Base-by-base conservation (phyloP, 805 yeast genomes). In the Metschnikowia rubicola region DNA sequence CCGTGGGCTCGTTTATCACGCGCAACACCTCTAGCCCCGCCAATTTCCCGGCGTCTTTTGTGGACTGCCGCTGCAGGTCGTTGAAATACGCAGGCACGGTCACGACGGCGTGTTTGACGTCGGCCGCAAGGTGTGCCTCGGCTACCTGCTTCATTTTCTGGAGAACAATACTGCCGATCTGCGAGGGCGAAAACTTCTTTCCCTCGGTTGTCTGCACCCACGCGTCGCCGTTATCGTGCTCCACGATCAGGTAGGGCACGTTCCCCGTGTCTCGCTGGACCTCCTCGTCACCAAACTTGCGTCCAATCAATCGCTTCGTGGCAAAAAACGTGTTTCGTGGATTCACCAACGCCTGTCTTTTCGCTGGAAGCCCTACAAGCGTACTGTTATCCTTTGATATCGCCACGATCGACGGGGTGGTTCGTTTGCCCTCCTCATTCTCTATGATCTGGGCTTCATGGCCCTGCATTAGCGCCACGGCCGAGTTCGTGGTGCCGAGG, bases 11-110 rank as follows among this genome's bases (percentile, higher is more conserved):
- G 65, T 86, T 86, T 30, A 86, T 78, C 39, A 86, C 90, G 64
- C 95, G 73, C 57, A 86, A 66, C 29, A 86, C 86, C 48, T 86
- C 82, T 55, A 86, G 66, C 26, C 92, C 92, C n/a, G 86, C 86
- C 55, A 84, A 68, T 58, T 75, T 73, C 31, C 92, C 95, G 0
- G 92, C 88, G 60, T 77, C 78, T 61, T 86, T 84, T n/a, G 94
- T 86, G 5, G 92, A 91, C 62, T 83, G 90, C 65, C 94, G 75
- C 64, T 86, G 94, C 15, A 86, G 74, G 64, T 86, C 92, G 65
- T 86, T 85, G 70, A 86, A 86, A 63, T 86, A 86, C 8, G 92
- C 92, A 13, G 94, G 94, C 4, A 86, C 94, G 0, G 95, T 86
- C 41, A 86, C 84, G 31, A 87, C 94, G 4, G 94, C 94, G 57